Conservation (phyloP, 139 green algal species). For the Chloropicon primus region DNA sequence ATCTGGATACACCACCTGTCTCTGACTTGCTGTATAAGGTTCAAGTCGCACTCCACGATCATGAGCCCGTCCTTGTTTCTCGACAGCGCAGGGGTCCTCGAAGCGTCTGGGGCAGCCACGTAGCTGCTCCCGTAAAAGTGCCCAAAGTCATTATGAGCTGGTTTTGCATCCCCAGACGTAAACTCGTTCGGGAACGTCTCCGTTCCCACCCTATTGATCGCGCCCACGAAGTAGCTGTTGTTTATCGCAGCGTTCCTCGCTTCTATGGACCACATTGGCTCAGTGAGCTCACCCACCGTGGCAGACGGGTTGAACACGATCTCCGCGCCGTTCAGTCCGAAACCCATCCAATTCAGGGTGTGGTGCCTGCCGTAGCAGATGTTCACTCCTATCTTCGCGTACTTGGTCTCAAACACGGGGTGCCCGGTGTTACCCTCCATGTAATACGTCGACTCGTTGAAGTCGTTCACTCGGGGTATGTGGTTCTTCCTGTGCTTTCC, state of each 20-base stretch:
- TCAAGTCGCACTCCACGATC: conserved; percentile 80
- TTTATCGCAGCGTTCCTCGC: conserved; percentile 81
- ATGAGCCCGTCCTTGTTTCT: conserved; percentile 71
- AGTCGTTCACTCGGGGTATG: conserved; percentile 92
- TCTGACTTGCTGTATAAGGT: conserved; percentile 77
- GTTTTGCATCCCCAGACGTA: conserved; percentile 78
- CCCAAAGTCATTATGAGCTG: conserved; percentile 69
- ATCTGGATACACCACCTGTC: conserved; percentile 90
- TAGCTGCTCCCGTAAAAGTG: conserved; percentile 89
- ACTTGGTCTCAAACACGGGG: conserved; percentile 81
- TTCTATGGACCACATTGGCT: conserved; percentile 77
- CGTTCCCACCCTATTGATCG: conserved; percentile 91
- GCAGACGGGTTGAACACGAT: conserved; percentile 95
- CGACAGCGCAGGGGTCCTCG: conserved; percentile 52
- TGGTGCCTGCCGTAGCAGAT: conserved; percentile 98
- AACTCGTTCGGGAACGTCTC: conserved; percentile 87
- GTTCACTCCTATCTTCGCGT: conserved; percentile 82
- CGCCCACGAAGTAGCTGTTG: conserved; percentile 56
- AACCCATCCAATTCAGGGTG: conserved; percentile 88
- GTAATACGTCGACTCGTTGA: conserved; percentile 97
- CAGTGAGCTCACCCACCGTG: conserved; percentile 74
- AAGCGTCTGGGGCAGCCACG: conserved; percentile 81
- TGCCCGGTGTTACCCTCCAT: conserved; percentile 91
- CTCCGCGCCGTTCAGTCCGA: conserved; percentile 92
- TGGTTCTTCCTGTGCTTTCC: conserved; percentile 90